Evolutionary conservation across 805 yeast genomes (phyloP).

Genomic region (Yarrowia sp.): DNA sequence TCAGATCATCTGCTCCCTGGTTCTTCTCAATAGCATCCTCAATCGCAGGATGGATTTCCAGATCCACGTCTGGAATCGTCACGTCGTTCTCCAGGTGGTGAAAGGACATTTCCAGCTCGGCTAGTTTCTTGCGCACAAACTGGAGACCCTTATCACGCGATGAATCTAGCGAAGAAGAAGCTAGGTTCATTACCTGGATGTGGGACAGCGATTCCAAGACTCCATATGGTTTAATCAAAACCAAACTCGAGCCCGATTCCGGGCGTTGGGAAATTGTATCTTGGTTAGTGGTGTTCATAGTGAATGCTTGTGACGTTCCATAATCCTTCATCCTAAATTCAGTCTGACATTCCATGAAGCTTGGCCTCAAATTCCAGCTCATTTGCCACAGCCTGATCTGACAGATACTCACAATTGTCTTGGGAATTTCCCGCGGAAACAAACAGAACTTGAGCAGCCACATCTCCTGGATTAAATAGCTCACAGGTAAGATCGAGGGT

Average conservation of each 20-base stretch:
- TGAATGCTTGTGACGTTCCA: too few relatives aligned
- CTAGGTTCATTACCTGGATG: slow-evolving; percentile 38
- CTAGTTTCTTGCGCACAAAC: slow-evolving; percentile 65
- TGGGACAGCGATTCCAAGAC: slow-evolving; percentile 32
- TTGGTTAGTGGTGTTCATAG: background rate
- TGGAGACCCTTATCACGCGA: slow-evolving; percentile 49
- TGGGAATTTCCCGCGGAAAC: slow-evolving; percentile 13
- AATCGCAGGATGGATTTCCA: slow-evolving; percentile 61
- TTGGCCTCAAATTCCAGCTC: too few relatives aligned
- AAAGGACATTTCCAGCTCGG: slow-evolving; percentile 71
- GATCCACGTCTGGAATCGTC: slow-evolving; percentile 68
- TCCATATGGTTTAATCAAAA: slow-evolving; percentile 40
- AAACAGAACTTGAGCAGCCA: slow-evolving; percentile 25
- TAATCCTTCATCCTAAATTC: background rate
- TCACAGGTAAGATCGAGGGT: slow-evolving; percentile 18
- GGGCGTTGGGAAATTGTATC: slow-evolving; percentile 17
- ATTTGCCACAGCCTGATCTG: slow-evolving; percentile 1
- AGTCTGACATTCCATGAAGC: background rate
- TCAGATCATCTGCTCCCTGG: slow-evolving; percentile 44
- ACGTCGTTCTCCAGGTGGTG: slow-evolving; percentile 71
- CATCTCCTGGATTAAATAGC: slow-evolving; percentile 8
- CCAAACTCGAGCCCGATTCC: slow-evolving; percentile 29
- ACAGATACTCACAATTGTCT: slow-evolving; percentile 21
- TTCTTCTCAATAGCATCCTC: slow-evolving; percentile 52
- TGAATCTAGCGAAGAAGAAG: slow-evolving; percentile 33